Evolutionary conservation across 73 alveolate species (phyloP), one percentile per base, ranked within the genome.

Genomic region (Paramecium sonneborni): DNA sequence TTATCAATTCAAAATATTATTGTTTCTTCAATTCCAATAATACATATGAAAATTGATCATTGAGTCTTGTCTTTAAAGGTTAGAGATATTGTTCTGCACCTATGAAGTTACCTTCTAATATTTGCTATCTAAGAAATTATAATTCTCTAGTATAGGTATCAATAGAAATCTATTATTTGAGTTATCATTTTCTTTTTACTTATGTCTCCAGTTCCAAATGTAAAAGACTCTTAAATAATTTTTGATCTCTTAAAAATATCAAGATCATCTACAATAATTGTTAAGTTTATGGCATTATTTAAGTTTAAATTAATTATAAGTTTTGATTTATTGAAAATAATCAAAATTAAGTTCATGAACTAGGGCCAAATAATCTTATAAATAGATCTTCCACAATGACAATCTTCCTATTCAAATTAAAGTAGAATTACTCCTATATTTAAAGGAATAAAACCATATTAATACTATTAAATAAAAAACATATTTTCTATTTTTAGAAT

Each of bases 31-130:
- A 88, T 79, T 97, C 98, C 82, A 96, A 96, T 21, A 96, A 79
- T 82, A 96, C 97, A 56, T 85, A 85, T 34, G 92, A 85, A 93
- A 85, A 93, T 92, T 98, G 96, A 56, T 96, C 95, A 41, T 93
- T 92, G 21, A 92, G 70, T 38, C 98, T 92, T 34, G 95, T 74
- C 52, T 97, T 95, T 52, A 95, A 92, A 7, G 98, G 97, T 23
- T 95, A 85, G n/a, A 98, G 92, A 92, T 96, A 96, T 85, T 96
- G 92, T 85, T 96, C 99, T 15, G 97, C 98, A 68, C 96, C 99
- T 18, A 93, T 96, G 96, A 97, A 98, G 28, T 90, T 92, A 12
- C 99, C 99, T 21, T 96, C 98, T 24, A 98, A 76, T 12, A 98
- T 94, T 85, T 96, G 89, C 46, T 92, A 87, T 76, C 99, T 86